phyloP scores from a whole-genome alignment of 2,329 filamentous ascomycete species.

The Aspergillus intermedius region DNA sequence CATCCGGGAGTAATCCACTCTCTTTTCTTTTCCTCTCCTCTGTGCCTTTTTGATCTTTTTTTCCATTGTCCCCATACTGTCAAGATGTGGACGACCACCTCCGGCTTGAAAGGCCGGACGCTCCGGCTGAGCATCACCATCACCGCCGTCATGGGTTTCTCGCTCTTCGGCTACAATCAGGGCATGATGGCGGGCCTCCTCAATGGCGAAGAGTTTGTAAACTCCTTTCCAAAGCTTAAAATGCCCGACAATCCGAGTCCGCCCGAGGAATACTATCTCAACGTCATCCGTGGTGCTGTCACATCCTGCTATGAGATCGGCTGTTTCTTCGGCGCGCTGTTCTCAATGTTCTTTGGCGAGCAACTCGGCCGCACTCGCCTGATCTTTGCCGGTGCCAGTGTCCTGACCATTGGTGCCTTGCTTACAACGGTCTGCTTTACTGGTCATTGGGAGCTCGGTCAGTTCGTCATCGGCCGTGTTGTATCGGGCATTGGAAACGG shows the following conservation, averaged over 20 bases:
- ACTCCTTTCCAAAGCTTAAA: slow-evolving; percentile 16
- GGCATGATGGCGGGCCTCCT: slow-evolving; percentile 30
- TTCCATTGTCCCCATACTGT: not conserved
- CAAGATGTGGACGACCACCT: slow-evolving; percentile 19
- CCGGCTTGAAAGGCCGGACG: slow-evolving; percentile 11
- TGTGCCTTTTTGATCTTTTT: not conserved
- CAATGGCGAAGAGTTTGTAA: slow-evolving; percentile 18
- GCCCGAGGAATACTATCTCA: slow-evolving; percentile 11
- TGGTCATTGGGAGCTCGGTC: slow-evolving; percentile 24
- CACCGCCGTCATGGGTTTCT: slow-evolving; percentile 39
- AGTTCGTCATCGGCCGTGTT: slow-evolving; percentile 36
- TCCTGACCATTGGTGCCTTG: slow-evolving; percentile 33
- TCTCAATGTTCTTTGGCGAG: slow-evolving; percentile 24
- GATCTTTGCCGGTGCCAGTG: slow-evolving; percentile 49
- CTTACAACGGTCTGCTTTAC: slow-evolving; percentile 20
- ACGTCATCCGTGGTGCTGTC: slow-evolving; percentile 47
- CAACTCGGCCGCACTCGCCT: slow-evolving; percentile 33
- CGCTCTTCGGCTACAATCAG: slow-evolving; percentile 41
- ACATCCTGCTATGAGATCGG: slow-evolving; percentile 50
- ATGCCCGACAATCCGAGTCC: slow-evolving; percentile 26
- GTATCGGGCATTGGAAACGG: slow-evolving; percentile 35
- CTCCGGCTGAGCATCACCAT: slow-evolving; percentile 16
- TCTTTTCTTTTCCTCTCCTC: not conserved
- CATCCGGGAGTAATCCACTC: no score
- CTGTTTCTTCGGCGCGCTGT: slow-evolving; percentile 29